Conservation (phyloP, 129 eudicot genomes). For the Tanacetum coccineum region DNA sequence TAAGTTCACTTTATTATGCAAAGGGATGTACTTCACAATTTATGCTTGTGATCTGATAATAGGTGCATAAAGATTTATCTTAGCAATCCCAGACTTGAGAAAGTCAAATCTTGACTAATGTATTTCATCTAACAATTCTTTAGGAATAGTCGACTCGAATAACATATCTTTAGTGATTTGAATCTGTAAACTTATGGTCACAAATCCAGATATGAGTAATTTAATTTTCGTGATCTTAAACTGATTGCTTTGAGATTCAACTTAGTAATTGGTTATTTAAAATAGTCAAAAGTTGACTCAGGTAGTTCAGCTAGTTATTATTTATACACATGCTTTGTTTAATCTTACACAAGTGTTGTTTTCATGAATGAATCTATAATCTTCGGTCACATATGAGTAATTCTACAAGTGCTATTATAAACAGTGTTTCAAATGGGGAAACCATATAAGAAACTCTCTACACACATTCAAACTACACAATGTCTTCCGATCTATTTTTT, state of each 20-base stretch:
- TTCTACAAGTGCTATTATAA: neutral
- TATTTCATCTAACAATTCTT: neutral
- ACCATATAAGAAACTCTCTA: no score
- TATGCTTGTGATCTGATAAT: neutral
- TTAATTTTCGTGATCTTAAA: neutral
- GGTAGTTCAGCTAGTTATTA: neutral
- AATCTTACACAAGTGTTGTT: constrained; percentile 15
- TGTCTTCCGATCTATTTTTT: no score
- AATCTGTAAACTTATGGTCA: neutral
- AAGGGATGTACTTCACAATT: neutral
- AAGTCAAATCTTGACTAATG: neutral
- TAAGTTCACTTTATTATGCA: neutral
- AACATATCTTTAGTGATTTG: neutral
- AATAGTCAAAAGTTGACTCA: neutral
- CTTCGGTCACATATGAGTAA: neutral
- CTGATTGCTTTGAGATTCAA: constrained; percentile 4
- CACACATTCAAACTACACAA: no score
- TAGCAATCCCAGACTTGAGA: neutral
- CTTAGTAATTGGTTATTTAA: neutral
- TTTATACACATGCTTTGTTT: constrained; percentile 16
- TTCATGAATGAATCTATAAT: neutral
- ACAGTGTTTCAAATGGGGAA: no score
- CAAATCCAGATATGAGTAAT: neutral
- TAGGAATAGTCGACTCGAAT: neutral
- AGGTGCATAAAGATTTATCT: constrained; percentile 1